These are phyloP conservation scores for Tetrapisispora arboricola DNA, from an alignment of 805 yeast species.

Conservation along the genomic window DNA sequence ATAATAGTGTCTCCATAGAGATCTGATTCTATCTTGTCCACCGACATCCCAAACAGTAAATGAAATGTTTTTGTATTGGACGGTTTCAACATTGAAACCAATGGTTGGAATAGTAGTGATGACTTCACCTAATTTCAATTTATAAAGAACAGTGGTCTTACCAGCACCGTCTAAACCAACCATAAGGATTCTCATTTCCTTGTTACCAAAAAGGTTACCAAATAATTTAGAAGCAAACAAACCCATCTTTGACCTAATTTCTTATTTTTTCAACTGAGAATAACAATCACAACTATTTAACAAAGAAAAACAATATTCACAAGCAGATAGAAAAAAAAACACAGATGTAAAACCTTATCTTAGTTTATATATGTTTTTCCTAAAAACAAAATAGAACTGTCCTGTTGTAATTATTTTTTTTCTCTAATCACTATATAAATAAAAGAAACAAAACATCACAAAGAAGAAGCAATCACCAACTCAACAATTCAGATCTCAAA, in stretches of 20 bases:
- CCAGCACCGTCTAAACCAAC: constrained; percentile 98
- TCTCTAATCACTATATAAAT: no score
- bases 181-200: constrained; percentile 97
- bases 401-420: no score
- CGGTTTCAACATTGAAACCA: constrained; percentile 96
- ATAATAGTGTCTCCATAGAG: constrained; percentile 97
- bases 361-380: no score
- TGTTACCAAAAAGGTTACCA: constrained; percentile 92
- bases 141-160: constrained; percentile 92
- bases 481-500: no score
- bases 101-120: constrained; percentile 95
- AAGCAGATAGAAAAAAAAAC: no score
- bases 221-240: constrained; percentile 88
- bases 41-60: constrained; percentile 99
- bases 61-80: constrained; percentile 92
- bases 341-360: no score
- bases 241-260: constrained; percentile 54
- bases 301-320: no score
- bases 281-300: no score
- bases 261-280: no score
- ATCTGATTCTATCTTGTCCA: constrained; percentile 99
- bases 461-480: no score
- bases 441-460: no score
- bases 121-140: constrained; percentile 90
- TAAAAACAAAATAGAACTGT: no score